These are phyloP conservation scores for Citrullus mucosospermus DNA, from an alignment of 306 rosid genomes.

Conservation along the genomic window DNA sequence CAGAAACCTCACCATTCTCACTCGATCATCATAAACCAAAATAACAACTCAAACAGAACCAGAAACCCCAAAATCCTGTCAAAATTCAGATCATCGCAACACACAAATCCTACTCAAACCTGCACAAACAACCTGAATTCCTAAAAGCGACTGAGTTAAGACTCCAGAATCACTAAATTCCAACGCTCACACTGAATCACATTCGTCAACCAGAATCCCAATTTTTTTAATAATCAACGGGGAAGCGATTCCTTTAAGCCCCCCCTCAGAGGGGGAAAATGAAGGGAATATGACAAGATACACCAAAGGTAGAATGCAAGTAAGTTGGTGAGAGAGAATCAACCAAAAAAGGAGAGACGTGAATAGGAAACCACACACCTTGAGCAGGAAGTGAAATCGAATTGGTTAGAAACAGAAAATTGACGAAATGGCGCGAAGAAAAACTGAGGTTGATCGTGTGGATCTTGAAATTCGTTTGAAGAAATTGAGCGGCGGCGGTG, in stretches of 20 bases:
- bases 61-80: neutral
- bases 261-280: neutral
- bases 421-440: neutral
- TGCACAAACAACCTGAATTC: neutral
- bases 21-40: constrained; percentile 37
- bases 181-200: neutral
- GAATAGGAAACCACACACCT: neutral
- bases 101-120: neutral
- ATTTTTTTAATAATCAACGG: neutral
- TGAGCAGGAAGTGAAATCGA: neutral
- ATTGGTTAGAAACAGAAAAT: neutral
- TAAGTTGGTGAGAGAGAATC: neutral
- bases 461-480: neutral
- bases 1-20: constrained; percentile 75
- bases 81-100: neutral
- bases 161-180: constrained; percentile 3
- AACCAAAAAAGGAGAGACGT: neutral
- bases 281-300: neutral
- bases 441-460: neutral
- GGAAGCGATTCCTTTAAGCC: neutral
- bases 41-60: neutral
- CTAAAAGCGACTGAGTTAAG: neutral
- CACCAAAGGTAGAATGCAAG: neutral
- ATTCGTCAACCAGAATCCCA: neutral
- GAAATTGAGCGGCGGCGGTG: neutral